Base-by-base conservation (phyloP, 164 flowering plant species). In the Vitis labrusca region DNA sequence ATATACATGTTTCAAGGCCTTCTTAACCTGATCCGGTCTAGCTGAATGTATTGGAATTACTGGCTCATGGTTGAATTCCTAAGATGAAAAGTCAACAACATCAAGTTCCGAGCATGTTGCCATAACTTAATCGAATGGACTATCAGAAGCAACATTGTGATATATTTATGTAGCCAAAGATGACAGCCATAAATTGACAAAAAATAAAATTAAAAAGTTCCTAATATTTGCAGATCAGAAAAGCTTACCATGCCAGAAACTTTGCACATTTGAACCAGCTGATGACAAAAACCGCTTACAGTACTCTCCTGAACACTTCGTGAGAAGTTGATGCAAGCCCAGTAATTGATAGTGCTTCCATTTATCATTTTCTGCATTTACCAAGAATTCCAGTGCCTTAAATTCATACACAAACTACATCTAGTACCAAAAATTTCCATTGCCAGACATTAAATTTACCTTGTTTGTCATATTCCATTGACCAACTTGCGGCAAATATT, bases 401-500 rank as follows among this genome's bases (percentile, higher is more conserved):
- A 6, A 37, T 37, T 37, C 44, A 37, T 3, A 29, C 27, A 17
- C 23, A 64, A 64, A 13, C 11, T 53, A 4, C 27, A 59, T n/a
- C 23, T 12, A 3, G 61, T 2, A 29, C 27, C 4, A 29, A 61
- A 61, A 59, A 17, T 56, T 29, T 11, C 63, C 52, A 10, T 2
- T 44, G 44, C 8, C 37, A 47, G 9, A 47, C 50, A 29, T 14
- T 5, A 14, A 63, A 32, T 30, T 11, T 70, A 87, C 91, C 88
- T 89, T 89, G 73, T 87, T 87, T 81, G 79, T 81, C 93, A 87
- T 89, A 71, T 89, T 89, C 93, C 93, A 89, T 68, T 86, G 91
- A 50, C 91, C 93, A 70, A 84, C 84, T 57, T 83, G 85, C 14
- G 93, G 93, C 62, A 85, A 72, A 57, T 80, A 85, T 58, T 82